phyloP scores from a whole-genome alignment of 192 early-diverging fungal genomes.

The Spizellomyces sp. region DNA sequence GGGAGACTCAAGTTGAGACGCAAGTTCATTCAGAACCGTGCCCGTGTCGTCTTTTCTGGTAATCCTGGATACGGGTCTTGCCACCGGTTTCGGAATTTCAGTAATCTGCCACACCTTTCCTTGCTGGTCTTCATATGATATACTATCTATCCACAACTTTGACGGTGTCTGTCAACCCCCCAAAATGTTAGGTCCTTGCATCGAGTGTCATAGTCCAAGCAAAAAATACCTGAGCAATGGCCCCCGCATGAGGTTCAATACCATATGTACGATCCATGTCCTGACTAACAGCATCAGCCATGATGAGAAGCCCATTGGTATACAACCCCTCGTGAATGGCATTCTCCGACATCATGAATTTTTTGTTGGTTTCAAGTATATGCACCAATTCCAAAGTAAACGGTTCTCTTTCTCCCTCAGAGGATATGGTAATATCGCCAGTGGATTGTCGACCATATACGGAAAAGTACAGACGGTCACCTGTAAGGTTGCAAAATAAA shows the following conservation, averaged over 20 bases:
- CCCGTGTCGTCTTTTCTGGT: slow-evolving; percentile 25
- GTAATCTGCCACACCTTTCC: slow-evolving; percentile 85
- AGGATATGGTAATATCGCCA: background rate
- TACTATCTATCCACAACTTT: slow-evolving; percentile 33
- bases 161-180: slow-evolving; percentile 11
- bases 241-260: slow-evolving; percentile 64
- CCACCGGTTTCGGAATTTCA: slow-evolving; percentile 45
- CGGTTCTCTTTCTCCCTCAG: slow-evolving; percentile 38
- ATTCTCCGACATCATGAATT: slow-evolving; percentile 34
- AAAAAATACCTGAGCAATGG: slow-evolving; percentile 19
- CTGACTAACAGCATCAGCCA: slow-evolving; percentile 67
- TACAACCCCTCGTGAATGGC: slow-evolving; percentile 70
- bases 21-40: slow-evolving; percentile 65
- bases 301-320: slow-evolving; percentile 65
- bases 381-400: slow-evolving; percentile 64
- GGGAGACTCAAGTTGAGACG: slow-evolving; percentile 55
- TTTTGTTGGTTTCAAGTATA: slow-evolving; percentile 68
- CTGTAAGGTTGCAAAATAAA: slow-evolving; percentile 35
- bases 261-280: slow-evolving; percentile 71
- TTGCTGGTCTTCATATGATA: slow-evolving; percentile 54
- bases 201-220: background rate
- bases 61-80: slow-evolving; percentile 27
- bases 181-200: background rate
- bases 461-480: slow-evolving; percentile 34
- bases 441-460: background rate